Conservation (phyloP, 805 yeast species). For the Spathaspora passalidarum region DNA sequence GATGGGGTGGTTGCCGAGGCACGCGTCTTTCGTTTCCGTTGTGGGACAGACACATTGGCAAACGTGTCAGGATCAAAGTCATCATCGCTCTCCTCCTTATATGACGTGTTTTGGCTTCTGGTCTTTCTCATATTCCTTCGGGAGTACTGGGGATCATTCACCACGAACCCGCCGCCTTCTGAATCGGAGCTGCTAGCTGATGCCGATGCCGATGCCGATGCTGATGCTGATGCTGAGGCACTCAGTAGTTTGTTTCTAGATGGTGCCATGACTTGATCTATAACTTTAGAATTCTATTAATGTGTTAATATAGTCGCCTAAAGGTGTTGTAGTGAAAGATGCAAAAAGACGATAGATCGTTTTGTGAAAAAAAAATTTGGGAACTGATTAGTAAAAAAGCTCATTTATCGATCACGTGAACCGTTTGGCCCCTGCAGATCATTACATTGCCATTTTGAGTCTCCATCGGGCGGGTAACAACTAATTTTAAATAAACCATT, state of each 20-base stretch:
- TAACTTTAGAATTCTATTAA: background rate
- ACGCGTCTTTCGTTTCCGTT: conserved; percentile 12
- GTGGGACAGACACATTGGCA: conserved; percentile 7
- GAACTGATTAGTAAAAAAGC: background rate
- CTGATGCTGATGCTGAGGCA: conserved; percentile 3
- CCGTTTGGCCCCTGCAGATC: background rate
- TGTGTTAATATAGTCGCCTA: background rate
- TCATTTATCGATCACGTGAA: background rate
- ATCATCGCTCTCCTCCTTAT: conserved; percentile 23
- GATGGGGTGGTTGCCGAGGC: conserved; percentile 10
- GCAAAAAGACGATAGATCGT: too few relatives aligned
- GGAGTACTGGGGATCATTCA: conserved; percentile 31
- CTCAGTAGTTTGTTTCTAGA: background rate
- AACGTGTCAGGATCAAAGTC: conserved; percentile 12
- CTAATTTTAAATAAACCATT: too few relatives aligned
- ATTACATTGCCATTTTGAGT: conserved; percentile 1
- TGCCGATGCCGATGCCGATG: background rate
- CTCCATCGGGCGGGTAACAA: background rate
- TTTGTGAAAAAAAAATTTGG: background rate
- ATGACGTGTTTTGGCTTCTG: conserved; percentile 16
- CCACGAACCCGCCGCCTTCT: conserved; percentile 41
- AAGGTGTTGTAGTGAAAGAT: background rate
- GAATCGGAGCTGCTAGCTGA: conserved; percentile 3
- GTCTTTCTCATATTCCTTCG: conserved; percentile 14
- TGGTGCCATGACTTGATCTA: conserved; percentile 1